Percentiles rank a stretch among this genome's conserved stretches.
Evolutionary conservation across 305 asterid species (phyloP).

Genomic region (Solanum hybrid): DNA sequence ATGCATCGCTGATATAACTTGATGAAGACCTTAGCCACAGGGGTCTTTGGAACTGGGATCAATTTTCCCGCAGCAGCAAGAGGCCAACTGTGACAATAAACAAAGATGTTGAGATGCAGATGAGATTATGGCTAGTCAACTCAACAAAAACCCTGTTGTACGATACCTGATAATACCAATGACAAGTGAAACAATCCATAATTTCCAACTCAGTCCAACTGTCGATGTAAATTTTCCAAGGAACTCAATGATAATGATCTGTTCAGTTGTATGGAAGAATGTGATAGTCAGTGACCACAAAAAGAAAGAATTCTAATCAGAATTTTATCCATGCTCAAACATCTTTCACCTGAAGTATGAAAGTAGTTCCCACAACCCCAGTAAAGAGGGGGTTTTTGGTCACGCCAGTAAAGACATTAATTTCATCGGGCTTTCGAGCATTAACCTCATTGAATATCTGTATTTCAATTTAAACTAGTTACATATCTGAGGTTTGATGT

Average conservation of each 20-base stretch:
- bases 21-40: constrained; percentile 59
- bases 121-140: background rate
- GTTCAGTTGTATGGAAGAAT: background rate
- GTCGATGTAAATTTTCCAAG: constrained; percentile 71
- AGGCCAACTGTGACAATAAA: constrained; percentile 68
- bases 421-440: constrained; percentile 82
- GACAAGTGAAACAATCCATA: constrained; percentile 57
- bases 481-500: background rate
- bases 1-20: constrained; percentile 66
- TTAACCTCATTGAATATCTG: constrained; percentile 85
- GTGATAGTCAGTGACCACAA: background rate
- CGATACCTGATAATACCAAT: constrained; percentile 64
- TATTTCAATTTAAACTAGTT: constrained; percentile 2
- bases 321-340: background rate
- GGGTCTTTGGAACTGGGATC: constrained; percentile 82
- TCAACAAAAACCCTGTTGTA: background rate
- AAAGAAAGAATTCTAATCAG: background rate
- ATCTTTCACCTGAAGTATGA: constrained; percentile 62
- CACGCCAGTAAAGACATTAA: constrained; percentile 71
- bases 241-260: constrained; percentile 69
- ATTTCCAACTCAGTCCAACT: constrained; percentile 34
- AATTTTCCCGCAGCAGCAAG: constrained; percentile 72
- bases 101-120: background rate
- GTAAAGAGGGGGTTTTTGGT: constrained; percentile 68
- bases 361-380: constrained; percentile 65